Base-by-base conservation (phyloP, 495 filamentous ascomycete species). In the Tuber microsphaerosporum region DNA sequence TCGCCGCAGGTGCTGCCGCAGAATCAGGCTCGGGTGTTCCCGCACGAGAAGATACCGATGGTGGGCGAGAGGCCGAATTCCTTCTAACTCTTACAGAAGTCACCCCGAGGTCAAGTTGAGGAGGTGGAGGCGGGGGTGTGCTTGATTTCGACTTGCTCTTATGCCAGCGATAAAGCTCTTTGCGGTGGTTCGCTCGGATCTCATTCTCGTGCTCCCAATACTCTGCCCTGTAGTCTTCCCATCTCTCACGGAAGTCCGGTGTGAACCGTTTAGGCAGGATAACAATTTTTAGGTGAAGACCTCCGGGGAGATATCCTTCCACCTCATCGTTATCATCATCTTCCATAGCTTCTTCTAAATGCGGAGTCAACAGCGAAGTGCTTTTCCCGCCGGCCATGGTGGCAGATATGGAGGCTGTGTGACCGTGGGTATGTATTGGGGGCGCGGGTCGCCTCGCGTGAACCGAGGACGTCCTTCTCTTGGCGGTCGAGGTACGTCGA, bases 131-230 rank as follows among this genome's bases (percentile, higher is more conserved):
- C 37, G 51, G 71, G 19, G n/a, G 42, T 8, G 43, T 70, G n/a
- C 39, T 41, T 39, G 16, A 42, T 20, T 1, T 71, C 43, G 37
- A 72, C 56, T 31, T 76, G 51, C 41, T 22, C 37, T 22, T 69
- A 20, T 16, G 44, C 61, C 20, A 44, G 34, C 43, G 48, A 39
- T 17, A 45, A 46, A 39, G 70, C 80, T 91, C 90, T 70, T 88
- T 85, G 68, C 93, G 88, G 51, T 97, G 85, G 70, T 91, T 83
- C 8, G 90, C 88, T 20, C 95, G 92, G 5, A 93, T 89, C 84
- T 95, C 93, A 80, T 99, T 99, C 84, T 99, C 96, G 76, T 89
- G 90, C 79, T 97, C 95, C 95, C 95, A 99, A 82, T 97, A 99
- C 75, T 97, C 94, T 42, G 90, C 88, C 46, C 96, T 88, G 84